phyloP scores from a whole-genome alignment of 495 filamentous ascomycete species.

The Neurospora sp. region DNA sequence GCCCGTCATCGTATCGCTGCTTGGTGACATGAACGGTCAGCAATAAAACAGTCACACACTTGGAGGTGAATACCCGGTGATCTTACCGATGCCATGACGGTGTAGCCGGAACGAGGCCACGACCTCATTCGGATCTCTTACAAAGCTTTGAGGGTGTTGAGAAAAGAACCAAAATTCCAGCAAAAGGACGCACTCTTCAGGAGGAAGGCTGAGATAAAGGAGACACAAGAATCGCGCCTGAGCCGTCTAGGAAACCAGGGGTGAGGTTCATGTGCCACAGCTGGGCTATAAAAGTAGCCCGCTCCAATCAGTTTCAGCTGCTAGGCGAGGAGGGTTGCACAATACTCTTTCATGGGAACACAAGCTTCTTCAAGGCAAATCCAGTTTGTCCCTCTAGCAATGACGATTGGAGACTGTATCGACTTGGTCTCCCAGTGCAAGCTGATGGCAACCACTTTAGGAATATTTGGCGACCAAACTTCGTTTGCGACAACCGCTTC shows the following conservation, averaged over 20 bases:
- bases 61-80: neutral
- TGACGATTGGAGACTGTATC: neutral
- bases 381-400: neutral
- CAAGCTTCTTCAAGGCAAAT: neutral
- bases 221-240: neutral
- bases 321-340: neutral
- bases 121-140: neutral
- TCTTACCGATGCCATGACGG: neutral
- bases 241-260: neutral
- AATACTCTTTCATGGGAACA: neutral
- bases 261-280: neutral
- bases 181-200: neutral
- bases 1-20: slow-evolving; percentile 26
- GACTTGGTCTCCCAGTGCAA: neutral
- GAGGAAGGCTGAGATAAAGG: neutral
- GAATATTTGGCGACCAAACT: neutral
- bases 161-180: neutral
- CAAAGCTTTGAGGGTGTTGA: neutral
- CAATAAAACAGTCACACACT: neutral
- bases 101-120: neutral
- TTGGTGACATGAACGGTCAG: neutral
- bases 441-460: neutral
- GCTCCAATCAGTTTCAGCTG: neutral
- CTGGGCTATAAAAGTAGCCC: neutral
- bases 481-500: neutral